Evolutionary conservation across 768 basidiomycete species (phyloP).

Genomic region (Boletus pseudopeckii): DNA sequence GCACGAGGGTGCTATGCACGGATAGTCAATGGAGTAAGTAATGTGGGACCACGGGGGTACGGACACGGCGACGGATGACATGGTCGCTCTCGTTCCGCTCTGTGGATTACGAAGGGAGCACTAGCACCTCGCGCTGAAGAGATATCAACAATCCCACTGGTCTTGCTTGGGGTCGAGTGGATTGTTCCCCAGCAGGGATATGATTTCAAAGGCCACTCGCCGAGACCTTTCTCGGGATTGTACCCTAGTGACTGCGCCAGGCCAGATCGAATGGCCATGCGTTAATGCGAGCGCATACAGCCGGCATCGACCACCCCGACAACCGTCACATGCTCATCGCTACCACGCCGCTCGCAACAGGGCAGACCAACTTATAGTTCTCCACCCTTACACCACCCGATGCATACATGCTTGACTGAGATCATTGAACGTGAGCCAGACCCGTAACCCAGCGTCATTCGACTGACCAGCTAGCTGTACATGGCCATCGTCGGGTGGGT

Average conservation of each 20-base stretch:
- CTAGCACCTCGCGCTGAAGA: background rate
- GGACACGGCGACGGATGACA: background rate
- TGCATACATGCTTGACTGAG: background rate
- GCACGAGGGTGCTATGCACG: conserved; percentile 8
- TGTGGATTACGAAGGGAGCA: background rate
- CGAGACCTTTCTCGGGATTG: background rate
- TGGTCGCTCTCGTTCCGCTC: background rate
- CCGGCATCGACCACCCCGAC: background rate
- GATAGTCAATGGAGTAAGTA: background rate
- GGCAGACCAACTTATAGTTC: background rate
- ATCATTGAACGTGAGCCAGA: conserved; percentile 9
- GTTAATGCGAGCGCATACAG: conserved; percentile 1
- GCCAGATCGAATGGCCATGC: background rate
- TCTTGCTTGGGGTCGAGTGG: background rate
- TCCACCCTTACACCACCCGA: background rate
- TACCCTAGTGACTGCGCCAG: too few species aligned
- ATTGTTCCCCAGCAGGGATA: background rate
- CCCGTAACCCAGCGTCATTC: conserved; percentile 3
- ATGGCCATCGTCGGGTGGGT: conserved; percentile 1
- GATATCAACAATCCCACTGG: too few species aligned
- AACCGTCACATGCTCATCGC: background rate
- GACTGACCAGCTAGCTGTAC: background rate
- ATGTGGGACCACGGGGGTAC: background rate
- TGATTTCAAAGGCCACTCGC: background rate
- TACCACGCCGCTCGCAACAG: background rate